These are phyloP conservation scores for Anastatica hierochuntica DNA, from an alignment of 345 rosid genomes.

Conservation along the genomic window DNA sequence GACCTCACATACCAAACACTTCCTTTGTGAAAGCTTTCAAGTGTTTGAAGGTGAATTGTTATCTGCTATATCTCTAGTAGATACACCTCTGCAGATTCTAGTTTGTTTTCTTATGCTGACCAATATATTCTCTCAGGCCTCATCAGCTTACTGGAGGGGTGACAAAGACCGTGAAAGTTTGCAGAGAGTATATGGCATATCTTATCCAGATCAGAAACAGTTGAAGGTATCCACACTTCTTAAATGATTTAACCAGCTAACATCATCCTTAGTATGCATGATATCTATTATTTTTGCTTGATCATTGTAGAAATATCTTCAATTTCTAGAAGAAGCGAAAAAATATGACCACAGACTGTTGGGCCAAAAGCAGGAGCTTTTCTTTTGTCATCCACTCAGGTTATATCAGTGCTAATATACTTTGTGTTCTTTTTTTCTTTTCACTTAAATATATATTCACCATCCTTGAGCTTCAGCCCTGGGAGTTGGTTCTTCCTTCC, in stretches of 20 bases:
- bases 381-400: conserved; percentile 87
- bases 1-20: conserved; percentile 98
- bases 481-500: conserved; percentile 99
- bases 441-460: not conserved
- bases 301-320: conserved; percentile 55
- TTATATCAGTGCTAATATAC: conserved; percentile 12
- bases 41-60: conserved; percentile 63
- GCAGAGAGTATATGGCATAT: conserved; percentile 98
- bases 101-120: conserved; percentile 12
- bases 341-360: conserved; percentile 83
- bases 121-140: conserved; percentile 50
- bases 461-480: conserved; percentile 51
- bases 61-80: conserved; percentile 3
- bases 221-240: conserved; percentile 47
- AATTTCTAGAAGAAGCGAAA: conserved; percentile 72
- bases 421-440: not conserved
- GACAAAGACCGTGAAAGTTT: conserved; percentile 81
- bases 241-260: not conserved
- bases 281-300: conserved; percentile 6
- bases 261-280: not conserved
- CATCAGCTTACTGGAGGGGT: conserved; percentile 97
- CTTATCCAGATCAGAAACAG: conserved; percentile 81
- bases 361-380: conserved; percentile 90
- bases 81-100: conserved; percentile 6
- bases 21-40: conserved; percentile 91